phyloP scores from a whole-genome alignment of 2,329 filamentous ascomycete species.

The Arachnopeziza araneosa region DNA sequence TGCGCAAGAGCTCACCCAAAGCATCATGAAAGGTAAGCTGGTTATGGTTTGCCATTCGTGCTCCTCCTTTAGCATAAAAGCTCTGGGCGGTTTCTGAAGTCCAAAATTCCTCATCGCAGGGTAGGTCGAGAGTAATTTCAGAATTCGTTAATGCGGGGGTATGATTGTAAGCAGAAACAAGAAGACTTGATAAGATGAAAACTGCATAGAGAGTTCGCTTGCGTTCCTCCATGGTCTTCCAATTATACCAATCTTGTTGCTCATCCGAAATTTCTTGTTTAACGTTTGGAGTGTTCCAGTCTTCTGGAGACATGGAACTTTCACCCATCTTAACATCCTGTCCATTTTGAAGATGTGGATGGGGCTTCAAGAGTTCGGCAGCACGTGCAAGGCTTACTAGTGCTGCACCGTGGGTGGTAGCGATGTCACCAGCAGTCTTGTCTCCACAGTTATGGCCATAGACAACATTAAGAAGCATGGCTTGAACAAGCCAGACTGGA shows the following conservation, averaged over 20 bases:
- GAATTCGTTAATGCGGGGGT: conserved; percentile 88
- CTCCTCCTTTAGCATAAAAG: conserved; percentile 74
- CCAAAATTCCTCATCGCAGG: conserved; percentile 91
- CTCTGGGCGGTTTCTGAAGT: conserved; percentile 74
- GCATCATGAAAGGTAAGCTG: conserved; percentile 76
- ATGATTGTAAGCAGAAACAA: conserved; percentile 91
- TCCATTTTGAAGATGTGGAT: conserved; percentile 24
- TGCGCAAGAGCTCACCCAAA: conserved; percentile 72
- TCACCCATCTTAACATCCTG: conserved; percentile 42
- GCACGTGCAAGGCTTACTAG: conserved; percentile 86
- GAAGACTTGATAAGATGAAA: conserved; percentile 83
- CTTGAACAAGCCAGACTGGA: conserved; percentile 91
- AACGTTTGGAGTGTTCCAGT: conserved; percentile 40
- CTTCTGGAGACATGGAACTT: conserved; percentile 48
- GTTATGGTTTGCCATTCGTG: conserved; percentile 62
- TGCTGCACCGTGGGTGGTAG: conserved; percentile 84
- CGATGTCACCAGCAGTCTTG: conserved; percentile 84
- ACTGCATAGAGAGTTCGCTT: conserved; percentile 90
- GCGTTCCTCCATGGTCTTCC: conserved; percentile 84
- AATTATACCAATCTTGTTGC: conserved; percentile 76
- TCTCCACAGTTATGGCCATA: conserved; percentile 95
- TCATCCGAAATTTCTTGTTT: conserved; percentile 45
- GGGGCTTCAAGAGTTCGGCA: conserved; percentile 64
- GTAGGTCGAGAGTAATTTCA: conserved; percentile 81
- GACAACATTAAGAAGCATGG: conserved; percentile 93